Conservation (phyloP, 345 rosid species). For the Triadica sebifera region DNA sequence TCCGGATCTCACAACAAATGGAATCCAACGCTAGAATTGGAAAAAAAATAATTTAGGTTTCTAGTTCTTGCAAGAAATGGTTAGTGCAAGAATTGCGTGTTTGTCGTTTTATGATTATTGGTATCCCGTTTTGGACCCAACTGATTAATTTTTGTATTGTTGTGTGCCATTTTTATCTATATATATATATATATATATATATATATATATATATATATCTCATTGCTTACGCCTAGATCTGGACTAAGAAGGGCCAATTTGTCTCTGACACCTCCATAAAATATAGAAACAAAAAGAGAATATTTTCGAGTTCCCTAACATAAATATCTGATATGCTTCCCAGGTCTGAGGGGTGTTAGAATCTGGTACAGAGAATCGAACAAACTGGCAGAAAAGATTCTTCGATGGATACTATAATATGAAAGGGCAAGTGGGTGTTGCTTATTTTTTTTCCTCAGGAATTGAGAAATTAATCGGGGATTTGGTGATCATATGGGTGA, state of each 20-base stretch:
- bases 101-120: slow-evolving; percentile 39
- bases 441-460: slow-evolving; percentile 2
- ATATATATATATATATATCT: not conserved
- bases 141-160: slow-evolving; percentile 8
- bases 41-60: slow-evolving; percentile 16
- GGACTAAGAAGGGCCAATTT: not conserved
- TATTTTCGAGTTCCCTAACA: slow-evolving; percentile 18
- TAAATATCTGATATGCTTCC: slow-evolving; percentile 28
- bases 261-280: slow-evolving; percentile 21
- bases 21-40: slow-evolving; percentile 38
- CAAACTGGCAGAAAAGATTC: not conserved
- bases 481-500: slow-evolving; percentile 30
- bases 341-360: slow-evolving; percentile 22
- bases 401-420: slow-evolving; percentile 30
- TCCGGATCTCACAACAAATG: slow-evolving; percentile 33
- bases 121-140: slow-evolving; percentile 31
- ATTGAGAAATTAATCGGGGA: no score
- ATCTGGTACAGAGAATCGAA: slow-evolving; percentile 26
- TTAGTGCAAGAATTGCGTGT: slow-evolving; percentile 23
- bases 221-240: slow-evolving; percentile 30
- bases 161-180: slow-evolving; percentile 9
- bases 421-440: slow-evolving; percentile 18
- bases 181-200: not conserved
- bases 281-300: slow-evolving; percentile 20
- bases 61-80: slow-evolving; percentile 32